A percentile compares a stretch with the other conserved stretches of the same genome.
phyloP scores from a whole-genome alignment of 2,329 filamentous ascomycete species.

The Talaromyces islandicus region DNA sequence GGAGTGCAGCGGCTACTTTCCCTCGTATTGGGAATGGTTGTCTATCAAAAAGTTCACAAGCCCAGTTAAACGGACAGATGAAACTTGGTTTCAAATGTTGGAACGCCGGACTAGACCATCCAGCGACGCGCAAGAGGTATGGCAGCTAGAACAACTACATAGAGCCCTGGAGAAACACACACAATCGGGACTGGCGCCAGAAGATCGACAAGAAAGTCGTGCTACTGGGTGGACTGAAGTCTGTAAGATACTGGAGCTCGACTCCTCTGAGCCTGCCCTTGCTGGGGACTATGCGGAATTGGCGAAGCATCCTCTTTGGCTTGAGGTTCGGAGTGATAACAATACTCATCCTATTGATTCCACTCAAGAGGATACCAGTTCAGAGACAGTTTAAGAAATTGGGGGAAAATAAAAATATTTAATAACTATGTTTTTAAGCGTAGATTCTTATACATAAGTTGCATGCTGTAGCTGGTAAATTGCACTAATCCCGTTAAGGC shows the following conservation, averaged over 20 bases:
- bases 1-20: conserved; percentile 9
- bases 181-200: neutral
- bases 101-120: neutral
- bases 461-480: neutral
- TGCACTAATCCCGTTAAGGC: neutral
- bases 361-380: neutral
- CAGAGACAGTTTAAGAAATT: neutral
- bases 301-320: neutral
- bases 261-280: neutral
- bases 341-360: neutral
- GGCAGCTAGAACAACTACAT: neutral
- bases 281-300: neutral
- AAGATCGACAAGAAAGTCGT: neutral
- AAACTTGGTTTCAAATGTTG: neutral
- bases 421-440: neutral
- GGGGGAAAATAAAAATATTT: neutral
- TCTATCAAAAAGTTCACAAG: neutral
- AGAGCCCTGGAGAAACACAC: neutral
- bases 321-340: neutral
- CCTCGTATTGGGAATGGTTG: conserved; percentile 6
- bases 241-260: neutral
- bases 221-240: neutral
- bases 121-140: neutral
- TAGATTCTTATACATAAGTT: neutral
- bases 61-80: neutral